Base-by-base conservation (phyloP, 225 moss, liverwort and hornwort genomes). In the Neckera pumila region DNA sequence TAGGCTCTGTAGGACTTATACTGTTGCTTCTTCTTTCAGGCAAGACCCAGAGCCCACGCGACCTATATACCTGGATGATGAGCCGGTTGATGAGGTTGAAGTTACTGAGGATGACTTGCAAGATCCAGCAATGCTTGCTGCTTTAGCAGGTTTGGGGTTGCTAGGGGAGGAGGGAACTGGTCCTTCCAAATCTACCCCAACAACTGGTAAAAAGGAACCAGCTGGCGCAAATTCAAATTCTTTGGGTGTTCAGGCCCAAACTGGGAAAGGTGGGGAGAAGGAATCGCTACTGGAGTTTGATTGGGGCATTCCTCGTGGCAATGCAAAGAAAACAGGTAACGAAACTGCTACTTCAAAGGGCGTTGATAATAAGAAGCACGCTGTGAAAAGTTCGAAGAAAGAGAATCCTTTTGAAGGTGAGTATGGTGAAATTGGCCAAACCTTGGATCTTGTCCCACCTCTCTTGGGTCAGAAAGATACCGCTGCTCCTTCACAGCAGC, bases 71-170 rank as follows among this genome's bases (percentile, higher is more conserved):
- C 78, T 92, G 23, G 93, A 94, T 57, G 91, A 91, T 82, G 93
- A 94, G 67, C 93, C 86, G 84, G 94, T 94, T 16, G 95, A 92
- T 63, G 95, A 95, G 83, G 95, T 93, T 78, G 91, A 96, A 51
- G 96, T 97, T 22, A 96, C 97, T 63, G 97, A 97, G 36, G 94
- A 96, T 89, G 97, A 97, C 88, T 94, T 96, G 97, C 94, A 94
- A 86, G 95, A 97, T 75, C 95, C 97, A 34, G 93, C 95, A 71
- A 64, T 99, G 89, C 96, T 96, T 75, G 91, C 93, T 89, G 95
- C 95, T 85, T 92, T 99, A 84, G 90, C 96, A 83, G 64, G 78
- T 33, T 79, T 97, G 76, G 99, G 97, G 57, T 95, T 96, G 94
- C 90, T 93, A 83, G 89, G 89, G 67, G 96, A 91, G 76, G 92